Base-by-base conservation (phyloP, 1,139 yeast genomes). In the Arxiozyma slooffiae region DNA sequence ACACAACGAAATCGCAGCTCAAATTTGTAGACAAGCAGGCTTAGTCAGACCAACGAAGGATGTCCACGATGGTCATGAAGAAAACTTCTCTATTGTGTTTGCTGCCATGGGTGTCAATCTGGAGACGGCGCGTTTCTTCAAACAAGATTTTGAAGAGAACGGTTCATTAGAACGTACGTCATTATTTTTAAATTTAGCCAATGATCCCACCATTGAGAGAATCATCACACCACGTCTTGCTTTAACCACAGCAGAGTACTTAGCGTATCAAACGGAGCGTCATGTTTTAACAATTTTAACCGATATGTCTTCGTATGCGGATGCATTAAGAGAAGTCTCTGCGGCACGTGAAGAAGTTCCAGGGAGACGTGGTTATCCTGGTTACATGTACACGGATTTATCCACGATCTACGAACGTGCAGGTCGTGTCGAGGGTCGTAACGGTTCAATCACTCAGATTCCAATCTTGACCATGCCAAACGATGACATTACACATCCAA, bases 331-430 rank as follows among this genome's bases (percentile, higher is more conserved):
- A 82, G 99, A 92, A 76, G 98, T 92, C 50, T 89, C 97, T 54
- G 98, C 99, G 55, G 99, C 99, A 48, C 87, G 99, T 79, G 99
- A 92, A 76, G 99, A 92, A 76, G 99, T 92, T 47, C 99, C 99
- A 67, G 99, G 99, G 78, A 89, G 99, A 81, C 89, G 99, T 82
- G 99, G 99, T 77, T 92, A 92, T 74, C 99, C 99, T 57, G 99
- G 99, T 85, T 92, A 92, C 73, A 92, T 92, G 99, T 92, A 92
- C 76, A 92, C 99, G 48, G 98, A 92, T 83, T 87, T 92, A 77
- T 86, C 97, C 50, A 92, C 97, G 54, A 89, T 92, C 67, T 92
- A 92, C 71, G 99, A 92, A 76, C 86, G 99, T 76, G 99, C 99
- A 44, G 99, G 99, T 70, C 85, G 99, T 77, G 98, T 92, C 58